Evolutionary conservation across 371 early-diverging fungal species (phyloP).

Genomic region (Mortierella sp.): DNA sequence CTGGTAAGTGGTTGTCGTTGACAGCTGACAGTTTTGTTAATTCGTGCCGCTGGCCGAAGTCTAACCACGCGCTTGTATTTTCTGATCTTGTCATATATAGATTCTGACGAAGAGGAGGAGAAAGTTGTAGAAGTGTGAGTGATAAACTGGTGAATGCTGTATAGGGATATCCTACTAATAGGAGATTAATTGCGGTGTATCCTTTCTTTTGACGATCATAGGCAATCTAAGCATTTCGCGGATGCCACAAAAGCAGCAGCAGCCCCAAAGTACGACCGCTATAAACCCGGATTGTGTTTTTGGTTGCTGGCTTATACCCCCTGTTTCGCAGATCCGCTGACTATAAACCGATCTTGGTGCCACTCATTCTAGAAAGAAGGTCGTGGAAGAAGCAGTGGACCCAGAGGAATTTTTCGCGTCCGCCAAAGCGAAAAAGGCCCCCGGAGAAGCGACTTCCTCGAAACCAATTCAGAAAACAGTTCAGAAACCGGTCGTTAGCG

Average conservation of each 20-base stretch:
- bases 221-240: conserved; percentile 49
- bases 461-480: background rate
- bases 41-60: too few relatives aligned
- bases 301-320: background rate
- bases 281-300: background rate
- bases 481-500: background rate
- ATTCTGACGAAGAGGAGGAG: conserved; percentile 44
- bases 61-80: too few relatives aligned
- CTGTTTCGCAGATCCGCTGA: background rate
- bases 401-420: conserved; percentile 44
- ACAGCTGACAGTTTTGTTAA: too few relatives aligned
- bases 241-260: conserved; percentile 6
- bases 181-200: too few relatives aligned
- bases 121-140: conserved; percentile 34
- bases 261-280: conserved; percentile 13
- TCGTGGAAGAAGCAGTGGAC: conserved; percentile 24
- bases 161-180: too few relatives aligned
- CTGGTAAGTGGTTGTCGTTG: conserved; percentile 23
- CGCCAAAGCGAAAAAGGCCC: conserved; percentile 24
- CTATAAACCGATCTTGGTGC: too few relatives aligned
- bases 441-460: too few relatives aligned
- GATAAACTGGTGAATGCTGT: too few relatives aligned
- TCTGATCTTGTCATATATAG: conserved; percentile 9
- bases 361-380: conserved; percentile 8
- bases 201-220: background rate